Base-by-base conservation (phyloP, 768 basidiomycete genomes). In the Lentinula detonsa region DNA sequence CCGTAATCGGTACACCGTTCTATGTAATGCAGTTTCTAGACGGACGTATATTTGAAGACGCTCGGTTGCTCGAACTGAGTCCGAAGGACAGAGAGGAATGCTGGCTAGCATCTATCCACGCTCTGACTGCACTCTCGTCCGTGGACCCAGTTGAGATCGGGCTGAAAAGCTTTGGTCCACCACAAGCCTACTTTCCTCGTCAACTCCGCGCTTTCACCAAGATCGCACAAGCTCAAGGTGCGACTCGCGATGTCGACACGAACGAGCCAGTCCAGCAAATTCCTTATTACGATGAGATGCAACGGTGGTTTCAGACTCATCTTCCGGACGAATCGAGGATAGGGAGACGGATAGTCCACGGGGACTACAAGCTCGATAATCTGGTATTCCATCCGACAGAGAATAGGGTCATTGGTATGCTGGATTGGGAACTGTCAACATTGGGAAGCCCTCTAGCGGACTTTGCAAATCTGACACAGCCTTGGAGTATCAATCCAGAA, bases 321-420 rank as follows among this genome's bases (percentile, higher is more conserved):
- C 74, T 92, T 31, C 95, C 93, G 2, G 84, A 92, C 67, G 93
- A 95, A 73, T 75, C 70, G 63, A 85, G 85, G 70, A 23, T 45
- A 6, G 92, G 91, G 0, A 76, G 83, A 58, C 85, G 91, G n/a
- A 86, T 99, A 64, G 94, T 98, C 5, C 96, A 98, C 70, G 96
- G 96, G 31, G 96, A 99, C 73, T 98, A 92, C 71, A 99, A 99
- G 72, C 78, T 96, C n/a, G 96, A 99, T 73, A 99, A 99, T 72
- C 72, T 99, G 64, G 82, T 98, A 64, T 98, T 97, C 74, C 95
- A 98, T 66, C 88, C 90, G 0, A 92, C 87, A 0, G 88, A 98
- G 73, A 93, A 95, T 63, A 79, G 83, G 45, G 95, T 98, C 3
- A 94, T 98, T 64, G 97, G 93, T 5, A 93, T 99, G 42, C 73